Base-by-base conservation (phyloP, 805 yeast genomes). In the Candida odintsovae region DNA sequence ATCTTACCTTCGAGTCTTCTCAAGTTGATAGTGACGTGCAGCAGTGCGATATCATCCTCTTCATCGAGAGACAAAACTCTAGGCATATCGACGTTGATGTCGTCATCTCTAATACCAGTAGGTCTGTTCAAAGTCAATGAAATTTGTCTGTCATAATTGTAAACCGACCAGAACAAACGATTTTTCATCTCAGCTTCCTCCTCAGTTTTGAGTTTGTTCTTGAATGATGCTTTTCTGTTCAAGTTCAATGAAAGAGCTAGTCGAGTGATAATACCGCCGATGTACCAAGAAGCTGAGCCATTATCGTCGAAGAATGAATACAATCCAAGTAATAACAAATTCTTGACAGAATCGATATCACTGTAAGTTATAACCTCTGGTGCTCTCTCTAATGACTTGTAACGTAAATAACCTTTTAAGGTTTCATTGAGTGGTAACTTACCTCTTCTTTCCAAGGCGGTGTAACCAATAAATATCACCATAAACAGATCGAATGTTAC, bases 401-500 rank as follows among this genome's bases (percentile, higher is more conserved):
- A 61, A 3, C 73, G 67, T 42, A 75, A 68, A 44, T 63, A 69
- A 38, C 67, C 71, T 37, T 72, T 68, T 39, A 71, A 54, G 6
- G 65, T 69, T 43, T 64, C 66, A n/a, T 66, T 63, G 16, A 61
- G 59, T 4, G 64, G 61, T 8, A 72, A 49, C 49, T 64, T 57
- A 4, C 69, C 70, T 4, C 71, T 70, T 45, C 71, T 60, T 39
- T 71, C 72, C 42, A 78, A 58, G 3, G 78, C 70, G 10, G 79
- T 72, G 45, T 79, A 75, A 1, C 83, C 82, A 38, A 76, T 73
- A 6, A 80, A 78, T 62, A 76, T 66, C 3, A 76, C 70, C 76
- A 78, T 72, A 55, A 70, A 72, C 11, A 77, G 51, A 58, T 78
- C 76, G 50, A 76, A 77, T 21, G 66, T 59, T 19, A 59, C 52